Conservation (phyloP, 2,329 filamentous ascomycete genomes). For the Colletotrichum limetticola region DNA sequence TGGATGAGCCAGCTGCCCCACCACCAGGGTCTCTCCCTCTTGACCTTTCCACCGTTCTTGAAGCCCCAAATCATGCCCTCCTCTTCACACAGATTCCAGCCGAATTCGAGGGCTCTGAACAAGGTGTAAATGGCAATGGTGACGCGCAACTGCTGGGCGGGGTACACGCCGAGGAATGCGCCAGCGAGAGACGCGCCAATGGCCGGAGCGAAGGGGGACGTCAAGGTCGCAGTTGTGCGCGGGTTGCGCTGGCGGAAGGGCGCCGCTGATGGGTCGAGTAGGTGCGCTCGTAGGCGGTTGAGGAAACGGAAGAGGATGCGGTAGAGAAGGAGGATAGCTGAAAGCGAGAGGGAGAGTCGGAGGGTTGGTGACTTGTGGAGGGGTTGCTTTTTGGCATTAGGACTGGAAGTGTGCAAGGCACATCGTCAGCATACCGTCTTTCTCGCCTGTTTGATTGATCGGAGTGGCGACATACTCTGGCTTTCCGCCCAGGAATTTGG, state of each 20-base stretch:
- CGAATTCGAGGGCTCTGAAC: constrained; percentile 85
- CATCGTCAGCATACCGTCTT: background rate
- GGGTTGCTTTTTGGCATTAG: constrained; percentile 57
- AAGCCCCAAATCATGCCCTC: constrained; percentile 75
- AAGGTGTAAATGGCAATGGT: constrained; percentile 85
- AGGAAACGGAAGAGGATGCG: constrained; percentile 93
- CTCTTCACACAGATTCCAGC: constrained; percentile 85
- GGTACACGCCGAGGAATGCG: constrained; percentile 80
- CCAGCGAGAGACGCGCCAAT: constrained; percentile 92
- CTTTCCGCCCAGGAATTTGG: constrained; percentile 57
- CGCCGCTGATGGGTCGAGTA: constrained; percentile 82
- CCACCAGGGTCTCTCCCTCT: constrained; percentile 80
- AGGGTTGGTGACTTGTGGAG: constrained; percentile 75
- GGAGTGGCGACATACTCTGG: constrained; percentile 52
- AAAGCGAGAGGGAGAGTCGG: constrained; percentile 83
- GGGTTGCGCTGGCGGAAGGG: constrained; percentile 89
- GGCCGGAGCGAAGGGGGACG: constrained; percentile 85
- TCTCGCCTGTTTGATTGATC: background rate
- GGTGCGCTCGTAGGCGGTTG: constrained; percentile 77
- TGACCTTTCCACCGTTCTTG: constrained; percentile 62
- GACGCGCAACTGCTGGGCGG: constrained; percentile 74
- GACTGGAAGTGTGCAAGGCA: constrained; percentile 33
- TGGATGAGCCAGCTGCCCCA: constrained; percentile 87
- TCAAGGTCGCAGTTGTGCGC: constrained; percentile 77
- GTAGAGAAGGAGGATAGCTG: constrained; percentile 87